Conservation (phyloP, 345 rosid genomes). For the Capsella bursapastoris region DNA sequence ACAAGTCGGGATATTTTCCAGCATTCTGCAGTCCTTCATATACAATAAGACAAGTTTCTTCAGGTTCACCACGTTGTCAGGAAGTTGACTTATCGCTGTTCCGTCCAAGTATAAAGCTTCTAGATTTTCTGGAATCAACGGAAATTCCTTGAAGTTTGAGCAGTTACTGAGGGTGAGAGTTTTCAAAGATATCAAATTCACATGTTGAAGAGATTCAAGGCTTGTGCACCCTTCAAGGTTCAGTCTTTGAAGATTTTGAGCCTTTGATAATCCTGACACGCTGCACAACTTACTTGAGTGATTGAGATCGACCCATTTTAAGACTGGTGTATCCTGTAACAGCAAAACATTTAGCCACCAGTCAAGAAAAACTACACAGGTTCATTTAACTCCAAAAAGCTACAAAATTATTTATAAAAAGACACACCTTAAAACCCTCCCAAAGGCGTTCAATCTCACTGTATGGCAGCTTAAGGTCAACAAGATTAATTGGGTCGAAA, state of each 20-base stretch:
- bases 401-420: not conserved
- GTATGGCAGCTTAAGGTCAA: not conserved
- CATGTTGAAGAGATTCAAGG: slow-evolving; percentile 15
- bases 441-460: not conserved
- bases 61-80: slow-evolving; percentile 3
- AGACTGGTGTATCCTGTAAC: not conserved
- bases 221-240: slow-evolving; percentile 31
- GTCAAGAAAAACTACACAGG: not conserved
- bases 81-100: slow-evolving; percentile 27
- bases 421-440: not conserved
- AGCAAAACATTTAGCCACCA: not conserved
- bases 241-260: slow-evolving; percentile 33
- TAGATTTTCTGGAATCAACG: slow-evolving; percentile 20
- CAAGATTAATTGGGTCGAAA: not conserved
- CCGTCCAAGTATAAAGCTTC: slow-evolving; percentile 19
- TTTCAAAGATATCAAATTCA: not conserved
- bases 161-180: slow-evolving; percentile 37
- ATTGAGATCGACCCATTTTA: slow-evolving; percentile 35
- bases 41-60: not conserved
- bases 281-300: slow-evolving; percentile 13
- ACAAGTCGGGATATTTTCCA: not conserved
- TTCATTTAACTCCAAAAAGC: not conserved
- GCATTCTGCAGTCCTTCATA: slow-evolving; percentile 23
- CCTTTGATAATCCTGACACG: slow-evolving; percentile 35
- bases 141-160: slow-evolving; percentile 28